Evolutionary conservation across 768 basidiomycete species (phyloP).

Genomic region (Podaxis mareebaensis): DNA sequence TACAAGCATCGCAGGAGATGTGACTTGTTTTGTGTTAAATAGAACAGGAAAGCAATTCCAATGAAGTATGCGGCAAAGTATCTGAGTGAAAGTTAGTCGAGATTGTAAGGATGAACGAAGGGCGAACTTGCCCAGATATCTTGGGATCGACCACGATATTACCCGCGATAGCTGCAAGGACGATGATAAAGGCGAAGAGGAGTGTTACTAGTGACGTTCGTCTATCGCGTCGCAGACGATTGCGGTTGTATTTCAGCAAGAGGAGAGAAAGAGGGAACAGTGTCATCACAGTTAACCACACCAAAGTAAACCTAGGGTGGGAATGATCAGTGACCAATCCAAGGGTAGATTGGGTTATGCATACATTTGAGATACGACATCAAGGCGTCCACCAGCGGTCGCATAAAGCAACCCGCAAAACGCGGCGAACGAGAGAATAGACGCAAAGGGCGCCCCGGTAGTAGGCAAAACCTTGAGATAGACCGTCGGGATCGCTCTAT

Average conservation of each 20-base stretch:
- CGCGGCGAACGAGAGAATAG: slow-evolving; percentile 48
- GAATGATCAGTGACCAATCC: slow-evolving; percentile 3
- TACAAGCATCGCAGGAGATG: slow-evolving; percentile 51
- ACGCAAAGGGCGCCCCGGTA: slow-evolving; percentile 54
- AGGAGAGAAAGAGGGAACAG: slow-evolving; percentile 63
- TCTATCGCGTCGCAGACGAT: slow-evolving; percentile 47
- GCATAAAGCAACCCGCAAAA: slow-evolving; percentile 60
- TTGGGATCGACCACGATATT: slow-evolving; percentile 59
- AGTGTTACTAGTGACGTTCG: slow-evolving; percentile 43
- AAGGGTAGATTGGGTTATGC: slow-evolving; percentile 4
- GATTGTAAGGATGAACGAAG: neutral
- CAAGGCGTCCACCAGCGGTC: slow-evolving; percentile 51
- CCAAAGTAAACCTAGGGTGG: slow-evolving; percentile 56
- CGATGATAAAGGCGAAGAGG: slow-evolving; percentile 41
- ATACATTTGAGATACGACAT: slow-evolving; percentile 60
- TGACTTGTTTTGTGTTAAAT: slow-evolving; percentile 54
- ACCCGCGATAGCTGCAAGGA: slow-evolving; percentile 49
- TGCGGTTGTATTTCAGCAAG: slow-evolving; percentile 65
- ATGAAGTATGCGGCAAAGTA: slow-evolving; percentile 67
- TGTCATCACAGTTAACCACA: slow-evolving; percentile 65
- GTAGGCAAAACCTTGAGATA: slow-evolving; percentile 49
- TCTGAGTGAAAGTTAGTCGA: slow-evolving; percentile 29
- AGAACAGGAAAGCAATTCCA: slow-evolving; percentile 48
- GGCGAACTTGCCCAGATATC: slow-evolving; percentile 49
- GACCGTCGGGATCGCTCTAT: slow-evolving; percentile 57